Evolutionary conservation across 805 yeast genomes (phyloP).

Genomic region (Schwanniomyces sp.): DNA sequence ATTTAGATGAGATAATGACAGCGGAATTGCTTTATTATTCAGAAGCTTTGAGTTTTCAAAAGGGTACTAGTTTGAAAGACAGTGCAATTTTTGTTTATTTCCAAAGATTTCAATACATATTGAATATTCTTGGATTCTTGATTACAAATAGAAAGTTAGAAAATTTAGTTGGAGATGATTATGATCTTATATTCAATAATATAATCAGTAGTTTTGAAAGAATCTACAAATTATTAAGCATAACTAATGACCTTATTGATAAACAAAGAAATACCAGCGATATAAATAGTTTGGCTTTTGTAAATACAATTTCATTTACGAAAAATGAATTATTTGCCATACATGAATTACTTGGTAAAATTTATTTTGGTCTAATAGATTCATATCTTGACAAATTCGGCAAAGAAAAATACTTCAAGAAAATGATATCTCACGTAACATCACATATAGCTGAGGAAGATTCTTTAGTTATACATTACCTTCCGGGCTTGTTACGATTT

Average conservation of each 20-base stretch:
- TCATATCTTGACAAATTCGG: constrained; percentile 32
- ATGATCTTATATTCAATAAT: constrained; percentile 31
- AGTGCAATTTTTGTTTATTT: constrained; percentile 69
- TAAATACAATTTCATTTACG: constrained; percentile 49
- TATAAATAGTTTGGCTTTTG: constrained; percentile 39
- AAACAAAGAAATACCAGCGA: constrained; percentile 54
- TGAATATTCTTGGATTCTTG: constrained; percentile 55
- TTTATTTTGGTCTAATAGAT: constrained; percentile 53
- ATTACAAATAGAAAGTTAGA: constrained; percentile 20
- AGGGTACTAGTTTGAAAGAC: constrained; percentile 53
- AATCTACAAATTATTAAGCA: constrained; percentile 56
- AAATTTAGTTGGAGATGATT: constrained; percentile 18
- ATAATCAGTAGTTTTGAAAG: constrained; percentile 55
- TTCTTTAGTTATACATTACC: constrained; percentile 57
- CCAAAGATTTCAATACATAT: constrained; percentile 67
- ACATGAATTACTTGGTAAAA: constrained; percentile 72
- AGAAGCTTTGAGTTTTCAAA: constrained; percentile 30
- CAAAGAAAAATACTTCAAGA: constrained; percentile 30
- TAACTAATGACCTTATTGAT: constrained; percentile 49
- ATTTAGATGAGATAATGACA: constrained; percentile 69
- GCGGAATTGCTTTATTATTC: constrained; percentile 67
- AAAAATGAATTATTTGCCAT: constrained; percentile 62
- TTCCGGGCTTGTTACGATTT: constrained; percentile 58
- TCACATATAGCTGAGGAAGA: constrained; percentile 57
- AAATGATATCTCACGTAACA: constrained; percentile 45